Evolutionary conservation across 2,329 filamentous ascomycete species (phyloP).

Genomic region (Neonectria ditissima): DNA sequence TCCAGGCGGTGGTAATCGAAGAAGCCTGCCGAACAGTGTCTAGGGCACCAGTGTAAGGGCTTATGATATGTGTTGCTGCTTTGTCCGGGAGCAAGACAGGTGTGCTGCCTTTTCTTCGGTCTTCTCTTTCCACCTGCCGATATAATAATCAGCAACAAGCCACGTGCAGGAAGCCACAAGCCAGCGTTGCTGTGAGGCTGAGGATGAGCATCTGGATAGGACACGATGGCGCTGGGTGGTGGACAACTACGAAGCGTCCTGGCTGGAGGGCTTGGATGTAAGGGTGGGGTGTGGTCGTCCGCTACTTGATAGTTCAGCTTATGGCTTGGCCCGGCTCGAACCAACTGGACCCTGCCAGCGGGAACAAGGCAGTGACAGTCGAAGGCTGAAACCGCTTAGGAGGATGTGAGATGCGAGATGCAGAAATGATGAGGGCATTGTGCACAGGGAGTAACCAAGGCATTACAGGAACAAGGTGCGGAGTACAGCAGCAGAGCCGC

Average conservation of each 20-base stretch:
- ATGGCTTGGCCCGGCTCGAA: background rate
- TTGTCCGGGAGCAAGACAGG: slow-evolving; percentile 4
- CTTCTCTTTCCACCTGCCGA: background rate
- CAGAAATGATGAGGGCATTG: background rate
- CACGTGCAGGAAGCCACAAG: slow-evolving; percentile 11
- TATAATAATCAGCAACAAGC: background rate
- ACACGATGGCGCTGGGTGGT: background rate
- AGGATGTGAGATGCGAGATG: background rate
- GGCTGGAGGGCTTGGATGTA: background rate
- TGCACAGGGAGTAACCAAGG: background rate
- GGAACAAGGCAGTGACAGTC: background rate
- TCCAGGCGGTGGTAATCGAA: no score
- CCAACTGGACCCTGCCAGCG: background rate
- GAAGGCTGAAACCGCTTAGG: background rate
- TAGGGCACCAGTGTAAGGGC: slow-evolving; percentile 25
- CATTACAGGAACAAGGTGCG: no score
- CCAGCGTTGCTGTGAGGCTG: slow-evolving; percentile 8
- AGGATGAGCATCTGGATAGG: background rate
- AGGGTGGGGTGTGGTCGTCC: background rate
- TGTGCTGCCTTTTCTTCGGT: background rate
- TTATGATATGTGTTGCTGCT: slow-evolving; percentile 26
- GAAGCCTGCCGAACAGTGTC: slow-evolving; percentile 16
- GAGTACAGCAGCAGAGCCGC: background rate
- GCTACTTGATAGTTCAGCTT: background rate
- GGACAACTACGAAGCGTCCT: background rate